These are phyloP conservation scores for Paramyrothecium roridum DNA, from an alignment of 2,329 filamentous ascomycete species.

Conservation along the genomic window DNA sequence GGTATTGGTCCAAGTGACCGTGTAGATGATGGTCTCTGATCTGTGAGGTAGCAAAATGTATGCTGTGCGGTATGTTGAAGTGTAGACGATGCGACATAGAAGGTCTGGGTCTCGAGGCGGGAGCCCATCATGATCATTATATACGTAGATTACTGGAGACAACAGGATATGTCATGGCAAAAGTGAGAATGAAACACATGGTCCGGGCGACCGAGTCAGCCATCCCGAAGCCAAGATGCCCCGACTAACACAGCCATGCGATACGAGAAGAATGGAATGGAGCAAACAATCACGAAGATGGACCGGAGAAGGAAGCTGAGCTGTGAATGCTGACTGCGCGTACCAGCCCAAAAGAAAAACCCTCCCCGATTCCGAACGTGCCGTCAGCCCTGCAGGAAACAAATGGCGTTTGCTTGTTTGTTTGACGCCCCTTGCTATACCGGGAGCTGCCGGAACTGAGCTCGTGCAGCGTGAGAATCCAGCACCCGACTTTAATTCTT, in stretches of 20 bases:
- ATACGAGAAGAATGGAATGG: no score
- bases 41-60: neutral
- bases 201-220: neutral
- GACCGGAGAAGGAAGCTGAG: neutral
- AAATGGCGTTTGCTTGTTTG: no score
- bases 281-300: neutral
- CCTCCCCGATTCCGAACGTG: neutral
- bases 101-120: neutral
- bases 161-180: neutral
- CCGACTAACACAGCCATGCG: neutral
- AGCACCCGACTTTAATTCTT: neutral
- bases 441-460: no score
- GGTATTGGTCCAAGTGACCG: neutral
- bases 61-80: neutral
- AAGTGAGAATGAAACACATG: neutral
- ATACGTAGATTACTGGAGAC: neutral
- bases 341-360: neutral
- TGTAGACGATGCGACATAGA: neutral
- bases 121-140: neutral
- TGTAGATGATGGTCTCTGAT: neutral
- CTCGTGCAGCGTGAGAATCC: no score
- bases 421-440: no score
- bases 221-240: neutral
- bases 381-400: no score
- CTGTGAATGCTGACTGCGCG: neutral